Base-by-base conservation (phyloP, 306 rosid genomes). In the Lathyrus sativus region DNA sequence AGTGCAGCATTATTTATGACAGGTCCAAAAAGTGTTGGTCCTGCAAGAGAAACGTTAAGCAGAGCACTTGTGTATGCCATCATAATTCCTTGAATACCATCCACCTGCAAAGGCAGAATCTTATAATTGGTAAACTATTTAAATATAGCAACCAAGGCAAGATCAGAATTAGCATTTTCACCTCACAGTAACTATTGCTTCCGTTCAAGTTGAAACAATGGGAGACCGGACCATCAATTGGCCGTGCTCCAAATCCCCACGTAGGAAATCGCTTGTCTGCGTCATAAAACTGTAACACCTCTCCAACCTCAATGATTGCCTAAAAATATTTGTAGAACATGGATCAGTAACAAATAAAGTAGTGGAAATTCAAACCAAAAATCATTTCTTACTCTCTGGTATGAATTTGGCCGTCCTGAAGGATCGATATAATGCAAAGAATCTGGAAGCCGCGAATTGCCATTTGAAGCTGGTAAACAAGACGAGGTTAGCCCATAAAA, bases 241-340 rank as follows among this genome's bases (percentile, higher is more conserved):
- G 99, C 24, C 99, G 91, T 42, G 99, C 99, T 71, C 99, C 99
- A 83, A 95, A 95, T 68, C 99, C 99, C 99, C 99, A 95, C 0
- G 99, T 93, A 53, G 97, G 99, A 83, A 88, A 91, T 78, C 89
- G 90, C 69, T 85, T 95, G 81, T 91, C 95, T 44, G 96, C 60
- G 77, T 95, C 97, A 81, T 95, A 91, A 81, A 91, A 91, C 78
- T 95, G 96, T 68, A 95, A 67, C 75, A 95, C 96, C 78, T 91
- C 99, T 50, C 91, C 92, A 59, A 91, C 97, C 76, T 95, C 99
- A 49, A 84, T 19, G 75, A 95, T 87, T 73, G 99, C 99, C 99
- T 95, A 84, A 67, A 63, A 14, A 35, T 11, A 62, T 62, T 28
- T 50, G 58, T 48, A 61, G 70, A 65, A 74, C 56, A 76, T 9